Evolutionary conservation across 805 yeast genomes (phyloP), one percentile per base, ranked within the genome.

Genomic region (Kuraishia hungarica): DNA sequence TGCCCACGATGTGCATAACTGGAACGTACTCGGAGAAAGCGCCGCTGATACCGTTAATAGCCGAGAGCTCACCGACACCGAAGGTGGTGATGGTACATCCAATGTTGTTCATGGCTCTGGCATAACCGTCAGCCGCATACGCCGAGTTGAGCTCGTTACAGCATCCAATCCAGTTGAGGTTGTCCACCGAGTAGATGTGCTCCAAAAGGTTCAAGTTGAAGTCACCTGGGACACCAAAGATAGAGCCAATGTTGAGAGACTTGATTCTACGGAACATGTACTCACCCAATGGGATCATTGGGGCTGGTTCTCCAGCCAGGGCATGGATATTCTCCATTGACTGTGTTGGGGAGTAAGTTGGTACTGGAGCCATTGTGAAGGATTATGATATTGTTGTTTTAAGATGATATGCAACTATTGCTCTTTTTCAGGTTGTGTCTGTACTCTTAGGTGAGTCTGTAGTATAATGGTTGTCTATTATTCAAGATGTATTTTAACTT

Each of bases 171-270:
- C 73, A 69, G 8, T 66, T 59, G 24, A 68, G 53, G 4, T 57
- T 66, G 13, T 59, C 55, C 54, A 55, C 62, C 17, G 71, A 63
- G 56, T 76, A 75, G 48, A 78, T 60, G 57, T 77, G 76, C 57
- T 78, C 83, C 59, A 78, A 64, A 26, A 78, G 67, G 23, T 70
- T 70, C 55, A 83, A 72, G 60, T 81, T 82, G 69, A 79, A 82
- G 64, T 82, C 86, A 11, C 87, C 86, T 0, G 86, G 84, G 35
- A 81, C 81, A 21, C 86, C 86, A 62, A 80, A 80, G 48, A 81
- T 66, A 7, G 80, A 67, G 60, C 66, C 65, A 24, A 77, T 71
- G 54, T 73, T 77, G 24, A 76, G 68, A 59, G 78, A 81, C 23
- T 62, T 56, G 24, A 79, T 68, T 55, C 83, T 62, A 21, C 69